A percentile compares a stretch with the other conserved stretches of the same genome.
phyloP scores from a whole-genome alignment of 2,329 filamentous ascomycete genomes.

The Stachybotrys elegans region DNA sequence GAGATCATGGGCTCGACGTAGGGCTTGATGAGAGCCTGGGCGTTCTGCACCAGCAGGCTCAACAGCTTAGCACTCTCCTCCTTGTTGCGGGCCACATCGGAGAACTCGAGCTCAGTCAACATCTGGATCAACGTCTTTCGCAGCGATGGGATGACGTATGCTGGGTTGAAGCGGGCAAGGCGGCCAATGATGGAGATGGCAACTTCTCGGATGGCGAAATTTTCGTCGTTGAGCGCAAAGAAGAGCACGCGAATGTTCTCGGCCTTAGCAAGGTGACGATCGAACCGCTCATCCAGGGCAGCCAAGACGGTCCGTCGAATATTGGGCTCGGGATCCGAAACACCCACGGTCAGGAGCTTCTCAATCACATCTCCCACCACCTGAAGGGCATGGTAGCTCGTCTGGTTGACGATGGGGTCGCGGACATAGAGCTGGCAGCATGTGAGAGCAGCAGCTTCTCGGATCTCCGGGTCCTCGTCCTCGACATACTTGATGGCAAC shows the following conservation, averaged over 20 bases:
- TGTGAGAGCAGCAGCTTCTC: constrained; percentile 90
- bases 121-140: constrained; percentile 95
- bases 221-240: constrained; percentile 90
- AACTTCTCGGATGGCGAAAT: constrained; percentile 87
- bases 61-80: constrained; percentile 94
- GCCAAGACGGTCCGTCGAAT: constrained; percentile 86
- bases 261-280: constrained; percentile 92
- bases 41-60: constrained; percentile 87
- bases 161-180: constrained; percentile 84
- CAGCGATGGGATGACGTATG: constrained; percentile 93
- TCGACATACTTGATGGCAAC: constrained; percentile 98
- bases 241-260: constrained; percentile 96
- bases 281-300: constrained; percentile 89
- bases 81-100: constrained; percentile 88
- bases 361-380: constrained; percentile 98
- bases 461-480: constrained; percentile 87
- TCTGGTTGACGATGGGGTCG: constrained; percentile 97
- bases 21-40: constrained; percentile 86
- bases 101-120: constrained; percentile 92
- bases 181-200: constrained; percentile 95
- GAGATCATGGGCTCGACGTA: constrained; percentile 97
- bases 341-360: constrained; percentile 88
- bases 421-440: constrained; percentile 97
- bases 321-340: constrained; percentile 83
- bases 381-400: constrained; percentile 92